phyloP scores from a whole-genome alignment of 2,329 filamentous ascomycete genomes.

The Exophiala sp. region DNA sequence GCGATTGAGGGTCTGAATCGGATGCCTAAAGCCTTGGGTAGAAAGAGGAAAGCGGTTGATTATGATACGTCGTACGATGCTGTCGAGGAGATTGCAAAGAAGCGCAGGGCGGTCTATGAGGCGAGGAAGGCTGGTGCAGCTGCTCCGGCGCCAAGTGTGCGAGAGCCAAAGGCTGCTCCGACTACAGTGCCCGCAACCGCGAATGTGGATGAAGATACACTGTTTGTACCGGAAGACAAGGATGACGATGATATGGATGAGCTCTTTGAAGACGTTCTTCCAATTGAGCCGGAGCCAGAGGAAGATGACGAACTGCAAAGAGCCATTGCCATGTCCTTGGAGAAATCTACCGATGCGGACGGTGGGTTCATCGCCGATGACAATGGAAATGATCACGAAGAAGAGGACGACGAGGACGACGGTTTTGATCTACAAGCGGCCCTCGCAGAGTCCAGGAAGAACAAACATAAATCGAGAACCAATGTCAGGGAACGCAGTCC shows the following conservation, averaged over 20 bases:
- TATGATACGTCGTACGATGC: constrained; percentile 37
- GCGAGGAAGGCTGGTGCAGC: constrained; percentile 32
- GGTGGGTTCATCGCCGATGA: constrained; percentile 45
- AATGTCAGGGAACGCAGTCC: constrained; percentile 51
- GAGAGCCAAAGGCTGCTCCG: neutral
- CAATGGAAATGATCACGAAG: constrained; percentile 50
- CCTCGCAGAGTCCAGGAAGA: constrained; percentile 66
- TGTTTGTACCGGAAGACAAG: constrained; percentile 52
- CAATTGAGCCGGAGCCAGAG: constrained; percentile 33
- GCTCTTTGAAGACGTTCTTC: constrained; percentile 53
- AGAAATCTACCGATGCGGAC: constrained; percentile 42
- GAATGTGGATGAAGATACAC: constrained; percentile 47
- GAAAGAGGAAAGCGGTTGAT: constrained; percentile 34
- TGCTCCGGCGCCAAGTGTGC: neutral
- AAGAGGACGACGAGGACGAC: constrained; percentile 64
- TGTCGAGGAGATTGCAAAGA: constrained; percentile 37
- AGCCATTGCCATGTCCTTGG: constrained; percentile 82
- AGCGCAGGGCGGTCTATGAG: constrained; percentile 48
- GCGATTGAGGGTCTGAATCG: constrained; percentile 87
- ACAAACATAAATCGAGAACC: constrained; percentile 45
- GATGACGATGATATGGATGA: constrained; percentile 49
- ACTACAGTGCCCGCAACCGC: neutral
- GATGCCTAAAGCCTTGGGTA: constrained; percentile 60
- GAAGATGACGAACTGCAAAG: constrained; percentile 72
- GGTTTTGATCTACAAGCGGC: constrained; percentile 73